Evolutionary conservation across 352 stramenopile species (phyloP).

Genomic region (Phytophthora fragariae): DNA sequence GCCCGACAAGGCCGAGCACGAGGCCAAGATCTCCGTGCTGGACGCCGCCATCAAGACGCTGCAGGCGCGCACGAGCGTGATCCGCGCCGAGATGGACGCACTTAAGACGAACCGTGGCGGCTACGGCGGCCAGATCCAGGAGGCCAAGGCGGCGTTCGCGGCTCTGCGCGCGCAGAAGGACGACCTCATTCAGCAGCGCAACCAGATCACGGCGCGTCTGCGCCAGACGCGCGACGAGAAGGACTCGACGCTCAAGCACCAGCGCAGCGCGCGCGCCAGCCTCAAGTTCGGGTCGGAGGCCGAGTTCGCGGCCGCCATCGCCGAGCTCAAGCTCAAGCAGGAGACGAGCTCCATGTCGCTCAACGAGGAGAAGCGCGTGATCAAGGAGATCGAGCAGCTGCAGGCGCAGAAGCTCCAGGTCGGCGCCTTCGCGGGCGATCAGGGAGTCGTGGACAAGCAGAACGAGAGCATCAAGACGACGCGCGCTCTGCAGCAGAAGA

Average conservation of each 20-base stretch:
- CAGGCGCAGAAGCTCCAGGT: slow-evolving; percentile 92
- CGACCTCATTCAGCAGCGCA: slow-evolving; percentile 87
- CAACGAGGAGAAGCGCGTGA: slow-evolving; percentile 96
- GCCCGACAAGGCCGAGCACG: slow-evolving; percentile 92
- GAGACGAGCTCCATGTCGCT: slow-evolving; percentile 97
- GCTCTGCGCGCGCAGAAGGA: slow-evolving; percentile 87
- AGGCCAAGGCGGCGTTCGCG: slow-evolving; percentile 87
- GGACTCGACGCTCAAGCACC: slow-evolving; percentile 74
- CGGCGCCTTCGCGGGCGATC: slow-evolving; percentile 80
- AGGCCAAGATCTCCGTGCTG: slow-evolving; percentile 86
- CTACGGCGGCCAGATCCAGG: slow-evolving; percentile 90
- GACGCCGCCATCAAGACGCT: slow-evolving; percentile 93
- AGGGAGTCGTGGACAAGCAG: slow-evolving; percentile 84
- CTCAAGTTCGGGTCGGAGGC: slow-evolving; percentile 90
- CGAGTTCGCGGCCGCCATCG: slow-evolving; percentile 94
- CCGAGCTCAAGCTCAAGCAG: slow-evolving; percentile 89
- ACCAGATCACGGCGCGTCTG: slow-evolving; percentile 83
- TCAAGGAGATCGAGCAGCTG: slow-evolving; percentile 97
- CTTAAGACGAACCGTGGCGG: slow-evolving; percentile 82
- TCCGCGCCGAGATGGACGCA: slow-evolving; percentile 80
- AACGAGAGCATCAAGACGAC: slow-evolving; percentile 86
- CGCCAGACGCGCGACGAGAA: slow-evolving; percentile 87
- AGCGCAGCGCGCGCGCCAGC: slow-evolving; percentile 62
- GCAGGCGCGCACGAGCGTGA: slow-evolving; percentile 83
- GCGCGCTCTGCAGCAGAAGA: slow-evolving; percentile 78